Conservation (phyloP, 371 early-diverging fungal genomes). For the Mortierella sp. region DNA sequence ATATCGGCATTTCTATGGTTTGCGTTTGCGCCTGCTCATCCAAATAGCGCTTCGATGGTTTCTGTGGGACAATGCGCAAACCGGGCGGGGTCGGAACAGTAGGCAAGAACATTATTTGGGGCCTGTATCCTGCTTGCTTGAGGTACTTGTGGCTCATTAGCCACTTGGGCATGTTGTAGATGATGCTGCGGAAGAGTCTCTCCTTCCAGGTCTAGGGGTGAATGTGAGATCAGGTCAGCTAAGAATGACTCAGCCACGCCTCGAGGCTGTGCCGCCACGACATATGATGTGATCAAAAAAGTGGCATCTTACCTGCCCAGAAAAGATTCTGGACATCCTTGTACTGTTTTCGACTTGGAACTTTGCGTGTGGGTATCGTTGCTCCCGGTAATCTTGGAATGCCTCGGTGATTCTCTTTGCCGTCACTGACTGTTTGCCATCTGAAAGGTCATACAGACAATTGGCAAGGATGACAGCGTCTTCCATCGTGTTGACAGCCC, state of each 20-base stretch:
- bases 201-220: background rate
- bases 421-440: background rate
- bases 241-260: background rate
- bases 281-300: background rate
- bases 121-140: slow-evolving; percentile 15
- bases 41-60: background rate
- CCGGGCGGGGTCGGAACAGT: background rate
- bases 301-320: slow-evolving; percentile 21
- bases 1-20: too few species aligned
- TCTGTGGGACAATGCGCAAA: slow-evolving; percentile 6
- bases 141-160: background rate
- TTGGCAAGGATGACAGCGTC: slow-evolving; percentile 40
- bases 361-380: slow-evolving; percentile 24
- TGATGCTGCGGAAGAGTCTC: background rate
- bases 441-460: slow-evolving; percentile 26
- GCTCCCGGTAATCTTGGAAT: slow-evolving; percentile 14
- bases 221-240: too few species aligned
- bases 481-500: slow-evolving; percentile 32
- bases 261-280: too few species aligned
- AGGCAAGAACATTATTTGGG: slow-evolving; percentile 6
- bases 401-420: slow-evolving; percentile 7
- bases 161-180: slow-evolving; percentile 5
- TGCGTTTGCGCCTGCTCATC: slow-evolving; percentile 7
- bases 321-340: slow-evolving; percentile 10
- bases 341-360: slow-evolving; percentile 26